Percentiles rank a stretch among this genome's conserved stretches.
Conservation (phyloP, 331 rosid species). For the Quercus lobata region DNA sequence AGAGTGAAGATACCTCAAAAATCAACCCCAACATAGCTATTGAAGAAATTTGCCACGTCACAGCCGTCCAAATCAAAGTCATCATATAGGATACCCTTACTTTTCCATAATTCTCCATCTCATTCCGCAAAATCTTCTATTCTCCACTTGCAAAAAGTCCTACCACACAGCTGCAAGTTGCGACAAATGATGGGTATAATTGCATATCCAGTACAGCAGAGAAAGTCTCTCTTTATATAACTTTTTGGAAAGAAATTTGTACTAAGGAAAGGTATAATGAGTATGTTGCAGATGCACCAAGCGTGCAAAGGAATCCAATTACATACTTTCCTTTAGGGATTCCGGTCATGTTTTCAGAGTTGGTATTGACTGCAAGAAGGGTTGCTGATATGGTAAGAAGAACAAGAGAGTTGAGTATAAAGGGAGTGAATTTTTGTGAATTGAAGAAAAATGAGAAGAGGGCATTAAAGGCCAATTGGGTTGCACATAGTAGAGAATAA, state of each 20-base stretch:
- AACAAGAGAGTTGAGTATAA: constrained; percentile 50
- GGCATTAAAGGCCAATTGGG: constrained; percentile 73
- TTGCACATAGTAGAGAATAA: constrained; percentile 60
- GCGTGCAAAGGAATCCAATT: constrained; percentile 41
- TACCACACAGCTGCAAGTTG: constrained; percentile 40
- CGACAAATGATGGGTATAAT: constrained; percentile 43
- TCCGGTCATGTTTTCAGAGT: constrained; percentile 26
- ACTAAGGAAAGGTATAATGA: constrained; percentile 53
- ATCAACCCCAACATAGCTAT: constrained; percentile 58
- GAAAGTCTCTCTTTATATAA: constrained; percentile 41
- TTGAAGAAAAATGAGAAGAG: constrained; percentile 52
- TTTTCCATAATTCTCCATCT: constrained; percentile 47
- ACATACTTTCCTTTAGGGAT: constrained; percentile 22
- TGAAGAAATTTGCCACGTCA: constrained; percentile 53
- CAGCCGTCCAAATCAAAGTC: constrained; percentile 62
- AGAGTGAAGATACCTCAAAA: constrained; percentile 62
- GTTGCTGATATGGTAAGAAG: constrained; percentile 61
- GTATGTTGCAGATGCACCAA: constrained; percentile 57
- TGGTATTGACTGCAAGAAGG: constrained; percentile 48
- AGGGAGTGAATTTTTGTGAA: constrained; percentile 59
- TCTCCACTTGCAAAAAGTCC: constrained; percentile 68
- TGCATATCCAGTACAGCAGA: constrained; percentile 51
- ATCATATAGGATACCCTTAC: constrained; percentile 57
- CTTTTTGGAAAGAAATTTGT: constrained; percentile 55
- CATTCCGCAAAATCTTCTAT: constrained; percentile 43